Conservation (phyloP, 805 yeast species). For the Yarrowia yakushimensis region DNA sequence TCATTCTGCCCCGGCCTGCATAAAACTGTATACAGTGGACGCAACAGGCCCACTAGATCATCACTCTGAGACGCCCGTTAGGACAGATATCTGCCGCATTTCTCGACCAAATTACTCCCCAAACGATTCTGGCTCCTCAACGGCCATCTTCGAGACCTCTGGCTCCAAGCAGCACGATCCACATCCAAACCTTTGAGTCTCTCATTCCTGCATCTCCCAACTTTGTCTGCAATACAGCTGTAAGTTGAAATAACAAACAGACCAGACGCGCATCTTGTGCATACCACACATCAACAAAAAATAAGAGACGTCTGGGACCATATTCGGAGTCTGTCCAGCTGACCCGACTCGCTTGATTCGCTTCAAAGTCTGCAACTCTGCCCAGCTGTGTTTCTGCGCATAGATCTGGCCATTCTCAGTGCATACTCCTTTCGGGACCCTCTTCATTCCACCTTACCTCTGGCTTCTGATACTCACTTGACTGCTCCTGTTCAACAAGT, state of each 20-base stretch:
- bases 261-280: constrained; percentile 10
- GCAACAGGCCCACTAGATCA: background rate
- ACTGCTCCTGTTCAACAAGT: background rate
- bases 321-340: background rate
- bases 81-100: too few species aligned
- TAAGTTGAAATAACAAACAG: constrained; percentile 18
- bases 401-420: background rate
- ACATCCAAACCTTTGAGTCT: background rate
- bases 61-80: background rate
- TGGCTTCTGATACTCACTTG: background rate
- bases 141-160: background rate
- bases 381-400: constrained; percentile 5
- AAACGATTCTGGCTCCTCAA: background rate
- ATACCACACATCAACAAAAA: constrained; percentile 3
- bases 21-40: constrained; percentile 13
- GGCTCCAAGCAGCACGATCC: background rate
- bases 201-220: background rate
- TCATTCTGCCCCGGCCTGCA: background rate
- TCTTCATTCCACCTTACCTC: too few species aligned
- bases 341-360: background rate
- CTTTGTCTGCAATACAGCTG: background rate
- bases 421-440: background rate
- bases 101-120: too few species aligned
- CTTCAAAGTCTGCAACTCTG: constrained; percentile 6
- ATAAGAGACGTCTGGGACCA: background rate